Evolutionary conservation across 1,284 basidiomycete species (phyloP).

Genomic region (Lentinula novae-zelandiae): DNA sequence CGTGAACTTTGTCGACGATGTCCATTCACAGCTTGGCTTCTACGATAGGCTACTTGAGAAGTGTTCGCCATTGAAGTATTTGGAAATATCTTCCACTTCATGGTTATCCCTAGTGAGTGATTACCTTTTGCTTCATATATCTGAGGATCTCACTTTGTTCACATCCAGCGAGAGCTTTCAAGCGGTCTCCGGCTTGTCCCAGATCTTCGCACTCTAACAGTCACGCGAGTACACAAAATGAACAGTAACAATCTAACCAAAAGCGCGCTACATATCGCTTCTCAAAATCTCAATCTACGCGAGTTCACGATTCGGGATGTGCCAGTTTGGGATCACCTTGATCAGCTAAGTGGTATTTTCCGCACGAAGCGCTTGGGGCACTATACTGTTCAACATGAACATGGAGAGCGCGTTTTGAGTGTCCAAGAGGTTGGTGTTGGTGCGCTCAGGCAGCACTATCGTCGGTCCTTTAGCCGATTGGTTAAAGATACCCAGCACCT

Average conservation of each 20-base stretch:
- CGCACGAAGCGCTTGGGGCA: constrained; percentile 12
- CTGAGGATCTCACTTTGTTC: neutral
- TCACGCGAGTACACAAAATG: constrained; percentile 16
- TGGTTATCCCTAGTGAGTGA: constrained; percentile 14
- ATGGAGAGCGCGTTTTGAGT: neutral
- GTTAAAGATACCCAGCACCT: neutral
- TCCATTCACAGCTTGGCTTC: constrained; percentile 9
- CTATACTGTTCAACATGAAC: constrained; percentile 5
- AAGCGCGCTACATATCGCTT: constrained; percentile 14
- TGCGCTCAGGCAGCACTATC: neutral
- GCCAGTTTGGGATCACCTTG: constrained; percentile 18
- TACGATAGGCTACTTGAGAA: constrained; percentile 15
- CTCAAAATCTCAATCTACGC: constrained; percentile 13
- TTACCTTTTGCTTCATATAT: neutral
- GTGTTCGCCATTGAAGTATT: constrained; percentile 15
- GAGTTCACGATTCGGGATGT: constrained; percentile 19
- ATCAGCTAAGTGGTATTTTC: constrained; percentile 17
- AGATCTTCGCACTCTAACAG: constrained; percentile 12
- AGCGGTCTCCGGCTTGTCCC: constrained; percentile 14
- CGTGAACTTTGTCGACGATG: constrained; percentile 18
- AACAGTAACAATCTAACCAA: constrained; percentile 3
- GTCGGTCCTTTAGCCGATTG: neutral
- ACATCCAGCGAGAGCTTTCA: constrained; percentile 13
- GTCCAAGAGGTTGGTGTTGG: neutral
- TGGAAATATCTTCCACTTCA: constrained; percentile 19